Percentiles rank a stretch among this genome's conserved stretches.
Conservation (phyloP, 495 filamentous ascomycete genomes). For the Podospora australis region DNA sequence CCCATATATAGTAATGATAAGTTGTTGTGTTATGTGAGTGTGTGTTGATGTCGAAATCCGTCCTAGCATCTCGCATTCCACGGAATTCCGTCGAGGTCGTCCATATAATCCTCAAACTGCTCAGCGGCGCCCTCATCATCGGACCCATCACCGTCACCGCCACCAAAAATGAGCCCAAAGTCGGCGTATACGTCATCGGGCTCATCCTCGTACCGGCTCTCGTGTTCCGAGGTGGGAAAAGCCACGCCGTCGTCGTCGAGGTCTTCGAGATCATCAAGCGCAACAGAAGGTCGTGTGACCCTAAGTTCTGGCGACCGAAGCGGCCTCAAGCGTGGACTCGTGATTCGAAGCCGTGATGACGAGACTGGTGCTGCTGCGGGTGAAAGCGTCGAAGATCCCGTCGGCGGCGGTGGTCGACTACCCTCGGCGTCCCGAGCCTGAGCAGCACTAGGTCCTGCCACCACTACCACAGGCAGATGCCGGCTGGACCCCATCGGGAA, state of each 20-base stretch:
- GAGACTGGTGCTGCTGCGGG: not conserved
- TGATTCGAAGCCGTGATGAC: constrained; percentile 8
- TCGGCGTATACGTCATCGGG: constrained; percentile 44
- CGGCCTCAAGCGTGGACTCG: constrained; percentile 16
- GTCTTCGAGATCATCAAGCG: constrained; percentile 19
- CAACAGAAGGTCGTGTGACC: constrained; percentile 8
- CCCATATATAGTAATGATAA: not conserved
- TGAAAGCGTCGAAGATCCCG: not conserved
- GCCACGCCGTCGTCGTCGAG: constrained; percentile 31
- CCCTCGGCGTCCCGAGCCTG: no score
- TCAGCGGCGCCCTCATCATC: constrained; percentile 19
- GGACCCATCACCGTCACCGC: constrained; percentile 11
- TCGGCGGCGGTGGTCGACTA: not conserved
- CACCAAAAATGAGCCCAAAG: constrained; percentile 42
- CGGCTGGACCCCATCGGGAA: not conserved
- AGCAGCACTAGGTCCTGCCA: not conserved
- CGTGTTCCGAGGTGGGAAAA: constrained; percentile 39
- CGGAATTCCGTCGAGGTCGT: constrained; percentile 31
- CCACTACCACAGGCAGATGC: not conserved
- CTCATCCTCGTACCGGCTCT: constrained; percentile 35
- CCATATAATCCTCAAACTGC: constrained; percentile 27
- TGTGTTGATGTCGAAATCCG: no score
- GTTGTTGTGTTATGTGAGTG: no score
- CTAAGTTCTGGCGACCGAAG: constrained; percentile 23
- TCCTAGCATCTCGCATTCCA: constrained; percentile 23